Evolutionary conservation across 208 protist species (phyloP), one percentile per base, ranked within the genome.

Genomic region (Strigomonas galati): DNA sequence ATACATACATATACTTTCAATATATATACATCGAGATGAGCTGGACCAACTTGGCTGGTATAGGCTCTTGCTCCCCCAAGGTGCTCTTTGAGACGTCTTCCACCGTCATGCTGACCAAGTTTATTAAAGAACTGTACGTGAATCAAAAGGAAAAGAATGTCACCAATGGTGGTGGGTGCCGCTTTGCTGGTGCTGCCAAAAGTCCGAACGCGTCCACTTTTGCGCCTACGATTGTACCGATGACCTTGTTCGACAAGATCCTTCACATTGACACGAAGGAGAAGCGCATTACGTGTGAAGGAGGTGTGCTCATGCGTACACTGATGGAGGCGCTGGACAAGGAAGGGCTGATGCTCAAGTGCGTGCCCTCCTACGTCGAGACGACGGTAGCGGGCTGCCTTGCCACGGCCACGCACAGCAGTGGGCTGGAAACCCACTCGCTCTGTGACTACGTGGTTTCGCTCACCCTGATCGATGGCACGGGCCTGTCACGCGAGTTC

Each of bases 31-130:
- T 32, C 23, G 27, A 30, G 14, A 70, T 21, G 21, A 61, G 32
- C 5, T 88, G 85, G 85, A 83, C 85, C 0, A 92, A 89, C 62
- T 61, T 87, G 21, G 85, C 85, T 1, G 55, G 74, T 32, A 86
- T 92, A 44, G 78, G 82, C 21, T 24, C 31, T 0, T 88, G 85
- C 64, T 60, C 46, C 15, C 85, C 85, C 0, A 37, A 56, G 9
- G 49, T 77, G 19, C 76, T 83, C n/a, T 79, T 88, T 72, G 79
- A 84, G 64, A 82, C 85, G 5, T 27, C 51, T 17, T 69, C 27
- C 27, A 67, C 58, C 0, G 54, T 64, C 21, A 80, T 78, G 30
- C 69, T 88, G 44, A 63, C 64, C 32, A 43, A 62, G 1, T 17
- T 74, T 9, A 53, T 88, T 17, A 54, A 69, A 27, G 32, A 46